Evolutionary conservation across 1,284 basidiomycete species (phyloP).

Genomic region (Psilocybe mexicana): DNA sequence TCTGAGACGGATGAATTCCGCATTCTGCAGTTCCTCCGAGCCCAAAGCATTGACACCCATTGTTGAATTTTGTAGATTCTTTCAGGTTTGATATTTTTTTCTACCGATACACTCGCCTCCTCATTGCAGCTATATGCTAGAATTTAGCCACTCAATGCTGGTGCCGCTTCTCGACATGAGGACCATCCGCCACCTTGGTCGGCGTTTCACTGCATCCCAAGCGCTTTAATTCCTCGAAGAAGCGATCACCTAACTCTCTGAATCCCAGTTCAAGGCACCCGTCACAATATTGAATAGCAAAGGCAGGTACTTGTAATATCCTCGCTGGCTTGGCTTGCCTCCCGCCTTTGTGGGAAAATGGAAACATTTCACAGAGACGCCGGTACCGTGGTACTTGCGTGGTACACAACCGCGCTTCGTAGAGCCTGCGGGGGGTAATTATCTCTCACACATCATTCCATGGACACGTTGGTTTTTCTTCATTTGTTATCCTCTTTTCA

Average conservation of each 20-base stretch:
- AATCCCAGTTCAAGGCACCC: background rate
- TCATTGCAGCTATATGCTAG: constrained; percentile 10
- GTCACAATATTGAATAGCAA: no score
- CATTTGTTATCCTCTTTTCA: background rate
- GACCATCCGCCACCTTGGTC: constrained; percentile 21
- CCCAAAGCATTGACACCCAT: constrained; percentile 16
- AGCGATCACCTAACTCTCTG: background rate
- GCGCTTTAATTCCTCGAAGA: constrained; percentile 28
- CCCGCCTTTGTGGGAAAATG: constrained; percentile 6
- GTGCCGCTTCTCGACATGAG: constrained; percentile 30
- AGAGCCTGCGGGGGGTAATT: no score
- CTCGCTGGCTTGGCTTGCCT: constrained; percentile 9
- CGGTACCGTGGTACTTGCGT: constrained; percentile 1
- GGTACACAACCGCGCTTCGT: background rate
- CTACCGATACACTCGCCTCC: no score
- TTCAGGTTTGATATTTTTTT: constrained; percentile 16
- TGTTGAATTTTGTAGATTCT: constrained; percentile 10
- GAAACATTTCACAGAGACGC: constrained; percentile 4
- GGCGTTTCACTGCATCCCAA: constrained; percentile 27
- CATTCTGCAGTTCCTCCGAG: constrained; percentile 15
- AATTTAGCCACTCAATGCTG: constrained; percentile 22
- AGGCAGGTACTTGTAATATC: background rate
- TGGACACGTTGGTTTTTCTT: background rate
- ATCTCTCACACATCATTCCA: no score
- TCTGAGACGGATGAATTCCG: constrained; percentile 18